Conservation (phyloP, 352 stramenopile genomes). For the Phytopythium helicoides region DNA sequence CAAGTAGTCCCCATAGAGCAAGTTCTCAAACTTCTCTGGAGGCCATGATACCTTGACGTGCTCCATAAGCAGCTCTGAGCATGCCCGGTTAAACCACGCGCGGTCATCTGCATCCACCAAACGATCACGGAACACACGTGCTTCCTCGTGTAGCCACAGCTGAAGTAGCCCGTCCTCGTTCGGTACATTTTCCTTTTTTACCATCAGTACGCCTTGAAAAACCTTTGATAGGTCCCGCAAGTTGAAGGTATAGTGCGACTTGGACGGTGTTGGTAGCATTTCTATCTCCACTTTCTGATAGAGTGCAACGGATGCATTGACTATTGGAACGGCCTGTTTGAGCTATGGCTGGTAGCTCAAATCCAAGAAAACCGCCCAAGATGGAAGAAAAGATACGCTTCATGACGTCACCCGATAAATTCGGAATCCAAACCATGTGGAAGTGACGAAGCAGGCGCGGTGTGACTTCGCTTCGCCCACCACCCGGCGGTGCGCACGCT, state of each 20-base stretch:
- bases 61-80: conserved; percentile 68
- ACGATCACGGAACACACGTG: conserved; percentile 91
- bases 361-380: conserved; percentile 78
- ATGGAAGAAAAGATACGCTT: conserved; percentile 91
- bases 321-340: conserved; percentile 79
- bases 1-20: conserved; percentile 92
- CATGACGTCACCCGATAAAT: conserved; percentile 80
- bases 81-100: conserved; percentile 83
- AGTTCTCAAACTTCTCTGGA: conserved; percentile 65
- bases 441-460: conserved; percentile 89
- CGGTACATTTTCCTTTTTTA: conserved; percentile 73
- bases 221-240: conserved; percentile 92
- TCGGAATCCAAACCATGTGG: conserved; percentile 90
- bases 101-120: conserved; percentile 87
- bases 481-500: conserved; percentile 84
- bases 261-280: conserved; percentile 89
- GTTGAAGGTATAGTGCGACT: conserved; percentile 95
- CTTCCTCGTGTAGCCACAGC: conserved; percentile 92
- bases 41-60: conserved; percentile 62
- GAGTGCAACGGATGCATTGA: conserved; percentile 84
- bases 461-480: conserved; percentile 84
- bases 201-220: conserved; percentile 93
- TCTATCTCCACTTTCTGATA: conserved; percentile 88
- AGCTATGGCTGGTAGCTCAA: conserved; percentile 63
- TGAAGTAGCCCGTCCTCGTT: conserved; percentile 76